Base-by-base conservation (phyloP, 2,329 filamentous ascomycete species). In the Allantophomopsis cytisporea region DNA sequence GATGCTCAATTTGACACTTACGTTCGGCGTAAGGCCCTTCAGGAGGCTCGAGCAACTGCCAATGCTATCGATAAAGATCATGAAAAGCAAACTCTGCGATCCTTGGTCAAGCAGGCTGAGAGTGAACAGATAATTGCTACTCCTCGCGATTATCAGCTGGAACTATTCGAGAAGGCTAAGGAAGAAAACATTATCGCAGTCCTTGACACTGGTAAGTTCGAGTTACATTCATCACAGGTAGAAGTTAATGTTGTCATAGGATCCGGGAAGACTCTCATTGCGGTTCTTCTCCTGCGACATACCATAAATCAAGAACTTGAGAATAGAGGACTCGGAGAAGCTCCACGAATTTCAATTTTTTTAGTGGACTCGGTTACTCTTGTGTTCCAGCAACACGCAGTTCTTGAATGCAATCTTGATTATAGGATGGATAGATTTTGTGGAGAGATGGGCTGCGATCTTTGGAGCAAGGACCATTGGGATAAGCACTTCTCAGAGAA, bases 181-280 rank as follows among this genome's bases (percentile, higher is more conserved):
- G 54, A 71, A 38, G 73, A 80, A 48, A 98, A 98, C 54, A 83
- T 80, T 7, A 94, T 98, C 48, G 88, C 91, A 1, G 91, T 98
- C 1, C 69, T 96, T 1, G 87, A 93, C 52, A 95, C 89, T n/a
- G 86, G 77, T 78, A 55, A 38, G 4, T 8, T 11, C 51, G 38
- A 7, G 38, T 23, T 33, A 15, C 16, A 10, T 6, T 13, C 11
- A 18, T 21, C 13, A n/a, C 18, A 7, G 7, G 7, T 14, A n/a
- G 28, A 42, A 8, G 44, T n/a, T 15, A 35, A 40, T 35, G 50
- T 50, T 38, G 47, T 18, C 32, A 15, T 42, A 80, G 83, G 91
- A 11, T 87, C 86, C 3, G 91, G 91, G 2, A 98, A 98, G 61
- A 98, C 91, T 0, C 66, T 95, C n/a, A 95, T 98, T 49, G 88